These are phyloP conservation scores for Globisporangium heterothallicum DNA, from an alignment of 352 stramenopile species.

Conservation along the genomic window DNA sequence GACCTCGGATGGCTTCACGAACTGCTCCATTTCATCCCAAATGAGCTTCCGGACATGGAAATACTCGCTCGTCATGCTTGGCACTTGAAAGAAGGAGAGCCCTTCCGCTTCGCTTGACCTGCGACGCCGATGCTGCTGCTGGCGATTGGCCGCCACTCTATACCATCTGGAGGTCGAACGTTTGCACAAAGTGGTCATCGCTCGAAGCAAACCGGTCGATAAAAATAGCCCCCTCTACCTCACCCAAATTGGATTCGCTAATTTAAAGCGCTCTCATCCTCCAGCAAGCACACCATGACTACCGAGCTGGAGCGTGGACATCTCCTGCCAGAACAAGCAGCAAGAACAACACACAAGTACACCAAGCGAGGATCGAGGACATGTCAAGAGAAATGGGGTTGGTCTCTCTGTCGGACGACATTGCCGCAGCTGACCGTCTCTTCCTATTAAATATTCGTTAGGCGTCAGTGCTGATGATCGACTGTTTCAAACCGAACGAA, in stretches of 20 bases:
- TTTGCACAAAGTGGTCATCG: no score
- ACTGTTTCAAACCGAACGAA: no score
- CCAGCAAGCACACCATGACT: no score
- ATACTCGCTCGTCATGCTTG: slow-evolving; percentile 37
- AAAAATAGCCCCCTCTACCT: no score
- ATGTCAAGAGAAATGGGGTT: no score
- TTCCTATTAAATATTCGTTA: slow-evolving; percentile 1
- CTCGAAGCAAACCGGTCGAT: no score
- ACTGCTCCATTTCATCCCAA: slow-evolving; percentile 68
- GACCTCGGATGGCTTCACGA: slow-evolving; percentile 45
- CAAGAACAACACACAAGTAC: neutral
- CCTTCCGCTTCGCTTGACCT: neutral
- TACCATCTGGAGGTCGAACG: neutral
- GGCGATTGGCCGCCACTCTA: neutral
- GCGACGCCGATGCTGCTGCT: neutral
- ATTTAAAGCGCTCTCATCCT: no score
- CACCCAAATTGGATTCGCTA: no score
- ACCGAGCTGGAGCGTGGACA: no score
- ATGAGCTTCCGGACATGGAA: slow-evolving; percentile 69
- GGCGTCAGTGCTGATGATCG: neutral
- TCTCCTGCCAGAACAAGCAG: slow-evolving; percentile 31
- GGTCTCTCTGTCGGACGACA: no score
- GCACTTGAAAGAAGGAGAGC: neutral
- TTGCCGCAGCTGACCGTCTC: no score
- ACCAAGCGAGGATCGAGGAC: neutral